phyloP scores from a whole-genome alignment of 345 rosid genomes.

The Gossypium herbaceum region DNA sequence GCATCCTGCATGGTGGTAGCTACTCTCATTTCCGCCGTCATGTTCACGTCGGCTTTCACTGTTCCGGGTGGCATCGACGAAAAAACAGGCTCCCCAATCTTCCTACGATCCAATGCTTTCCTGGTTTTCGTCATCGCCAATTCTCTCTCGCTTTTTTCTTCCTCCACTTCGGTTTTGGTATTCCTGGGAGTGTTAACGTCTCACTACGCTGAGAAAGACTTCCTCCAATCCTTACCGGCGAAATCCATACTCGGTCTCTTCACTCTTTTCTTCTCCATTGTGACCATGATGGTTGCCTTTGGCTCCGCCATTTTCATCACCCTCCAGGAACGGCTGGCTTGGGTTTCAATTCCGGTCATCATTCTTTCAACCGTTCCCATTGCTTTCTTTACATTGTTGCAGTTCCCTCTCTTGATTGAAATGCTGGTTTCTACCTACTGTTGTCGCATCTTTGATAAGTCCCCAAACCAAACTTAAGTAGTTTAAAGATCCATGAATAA shows the following conservation, averaged over 20 bases:
- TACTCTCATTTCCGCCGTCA: slow-evolving; percentile 39
- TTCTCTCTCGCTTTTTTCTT: slow-evolving; percentile 28
- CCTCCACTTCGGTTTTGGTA: slow-evolving; percentile 35
- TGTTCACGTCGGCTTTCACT: slow-evolving; percentile 40
- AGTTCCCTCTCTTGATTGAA: slow-evolving; percentile 32
- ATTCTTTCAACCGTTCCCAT: slow-evolving; percentile 13
- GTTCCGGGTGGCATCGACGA: slow-evolving; percentile 38
- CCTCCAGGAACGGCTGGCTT: slow-evolving; percentile 20
- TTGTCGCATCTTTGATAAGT: not conserved
- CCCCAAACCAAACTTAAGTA: not conserved
- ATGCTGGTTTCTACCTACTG: slow-evolving; percentile 15
- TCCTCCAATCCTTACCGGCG: slow-evolving; percentile 31
- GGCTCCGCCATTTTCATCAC: slow-evolving; percentile 27
- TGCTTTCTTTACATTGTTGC: slow-evolving; percentile 25
- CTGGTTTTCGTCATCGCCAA: slow-evolving; percentile 25
- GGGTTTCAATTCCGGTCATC: slow-evolving; percentile 23
- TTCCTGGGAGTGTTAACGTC: slow-evolving; percentile 42
- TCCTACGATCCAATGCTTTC: slow-evolving; percentile 14
- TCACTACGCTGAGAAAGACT: slow-evolving; percentile 38
- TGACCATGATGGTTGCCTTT: slow-evolving; percentile 40
- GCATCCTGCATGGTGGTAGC: slow-evolving; percentile 42
- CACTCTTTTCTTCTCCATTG: slow-evolving; percentile 34
- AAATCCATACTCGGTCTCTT: slow-evolving; percentile 32
- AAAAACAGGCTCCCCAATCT: slow-evolving; percentile 22
- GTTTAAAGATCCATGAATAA: not conserved